Conservation (phyloP, 768 basidiomycete species). For the Punctularia strigosozonata region DNA sequence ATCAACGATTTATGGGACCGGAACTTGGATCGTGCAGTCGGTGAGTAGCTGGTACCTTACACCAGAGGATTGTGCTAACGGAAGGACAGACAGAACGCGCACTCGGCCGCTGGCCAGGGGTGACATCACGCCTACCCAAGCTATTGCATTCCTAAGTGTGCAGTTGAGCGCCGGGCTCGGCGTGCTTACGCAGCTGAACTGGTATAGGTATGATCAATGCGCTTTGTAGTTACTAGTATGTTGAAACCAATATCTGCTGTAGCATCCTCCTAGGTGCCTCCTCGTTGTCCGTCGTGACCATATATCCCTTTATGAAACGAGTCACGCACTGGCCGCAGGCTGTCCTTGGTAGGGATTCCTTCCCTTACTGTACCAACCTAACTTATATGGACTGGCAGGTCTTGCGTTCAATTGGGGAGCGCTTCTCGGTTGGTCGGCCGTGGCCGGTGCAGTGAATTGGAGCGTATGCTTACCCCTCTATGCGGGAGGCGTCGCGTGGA, state of each 20-base stretch:
- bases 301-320: conserved; percentile 97
- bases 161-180: conserved; percentile 79
- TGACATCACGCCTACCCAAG: conserved; percentile 64
- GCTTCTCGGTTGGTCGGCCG: conserved; percentile 91
- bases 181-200: conserved; percentile 83
- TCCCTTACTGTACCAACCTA: neutral
- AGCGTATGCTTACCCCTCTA: conserved; percentile 77
- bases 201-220: conserved; percentile 66
- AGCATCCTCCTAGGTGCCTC: conserved; percentile 91
- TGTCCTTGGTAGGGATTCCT: conserved; percentile 58
- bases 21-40: conserved; percentile 84
- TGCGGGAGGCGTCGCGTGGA: conserved; percentile 84
- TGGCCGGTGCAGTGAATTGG: conserved; percentile 76
- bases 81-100: conserved; percentile 62
- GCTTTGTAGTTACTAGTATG: neutral
- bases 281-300: conserved; percentile 73
- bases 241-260: neutral
- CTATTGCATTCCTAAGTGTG: conserved; percentile 66
- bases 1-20: conserved; percentile 99
- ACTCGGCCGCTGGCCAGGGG: conserved; percentile 80
- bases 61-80: neutral
- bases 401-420: conserved; percentile 98
- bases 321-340: conserved; percentile 96
- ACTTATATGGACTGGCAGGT: conserved; percentile 30
- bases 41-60: conserved; percentile 29